A percentile compares a stretch with the other conserved stretches of the same genome.
Evolutionary conservation across 2,329 filamentous ascomycete genomes (phyloP).

Genomic region (Purpureocillium takamizusanense): DNA sequence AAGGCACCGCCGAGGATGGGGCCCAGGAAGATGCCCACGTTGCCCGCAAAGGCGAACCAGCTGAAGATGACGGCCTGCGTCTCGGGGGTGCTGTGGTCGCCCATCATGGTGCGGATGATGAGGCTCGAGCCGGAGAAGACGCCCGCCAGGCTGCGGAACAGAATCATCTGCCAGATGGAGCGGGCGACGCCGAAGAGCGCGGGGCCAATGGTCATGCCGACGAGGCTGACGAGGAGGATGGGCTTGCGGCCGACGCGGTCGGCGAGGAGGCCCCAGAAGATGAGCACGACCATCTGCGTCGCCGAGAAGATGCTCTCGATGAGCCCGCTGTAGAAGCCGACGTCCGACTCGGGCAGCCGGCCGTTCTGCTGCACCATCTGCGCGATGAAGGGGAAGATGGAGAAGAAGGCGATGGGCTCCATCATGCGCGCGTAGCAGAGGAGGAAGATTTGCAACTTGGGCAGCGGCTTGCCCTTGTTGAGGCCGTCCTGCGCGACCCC

Average conservation of each 20-base stretch:
- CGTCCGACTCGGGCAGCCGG: conserved; percentile 49
- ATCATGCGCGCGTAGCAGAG: conserved; percentile 66
- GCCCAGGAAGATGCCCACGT: conserved; percentile 65
- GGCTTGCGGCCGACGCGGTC: conserved; percentile 67
- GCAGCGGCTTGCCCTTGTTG: conserved; percentile 34
- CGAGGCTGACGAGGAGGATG: conserved; percentile 56
- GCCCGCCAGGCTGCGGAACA: conserved; percentile 62
- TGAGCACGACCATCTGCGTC: conserved; percentile 70
- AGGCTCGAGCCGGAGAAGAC: conserved; percentile 67
- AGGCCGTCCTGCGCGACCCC: neutral
- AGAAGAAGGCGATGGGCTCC: conserved; percentile 77
- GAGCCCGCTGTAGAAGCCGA: conserved; percentile 71
- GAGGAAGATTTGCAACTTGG: conserved; percentile 57
- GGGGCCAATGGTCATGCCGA: conserved; percentile 52
- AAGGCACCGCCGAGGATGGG: conserved; percentile 62
- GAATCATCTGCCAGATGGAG: conserved; percentile 64
- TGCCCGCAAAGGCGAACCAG: conserved; percentile 67
- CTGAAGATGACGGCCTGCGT: conserved; percentile 68
- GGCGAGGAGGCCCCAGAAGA: conserved; percentile 54
- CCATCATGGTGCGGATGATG: conserved; percentile 68
- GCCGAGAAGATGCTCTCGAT: conserved; percentile 68
- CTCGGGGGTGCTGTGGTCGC: conserved; percentile 58
- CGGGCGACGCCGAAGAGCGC: conserved; percentile 60
- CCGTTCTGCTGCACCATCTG: conserved; percentile 66
- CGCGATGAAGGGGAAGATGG: conserved; percentile 73